Evolutionary conservation across 2,329 filamentous ascomycete genomes (phyloP), one percentile per base, ranked within the genome.

Genomic region (Scedosporium minutisporum): DNA sequence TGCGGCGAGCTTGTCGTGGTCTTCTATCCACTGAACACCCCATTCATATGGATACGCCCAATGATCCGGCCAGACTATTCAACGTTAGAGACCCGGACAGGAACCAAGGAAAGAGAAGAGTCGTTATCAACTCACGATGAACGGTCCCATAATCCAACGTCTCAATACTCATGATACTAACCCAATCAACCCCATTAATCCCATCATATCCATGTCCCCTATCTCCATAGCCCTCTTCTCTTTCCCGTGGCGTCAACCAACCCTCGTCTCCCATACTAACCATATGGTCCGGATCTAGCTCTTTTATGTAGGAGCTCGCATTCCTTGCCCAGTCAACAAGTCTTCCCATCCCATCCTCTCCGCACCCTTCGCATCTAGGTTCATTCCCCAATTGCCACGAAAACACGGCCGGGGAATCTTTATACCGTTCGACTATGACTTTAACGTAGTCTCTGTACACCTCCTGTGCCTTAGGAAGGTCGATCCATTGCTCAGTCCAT

Each of bases 221-320:
- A 58, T 58, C 57, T 41, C 57, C 57, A 10, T 55, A 55, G 1
- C 51, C 51, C 12, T 55, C 18, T 14, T 41, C 57, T 58, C 57
- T 42, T n/a, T 58, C 57, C 10, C 57, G 27, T 1, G 57, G 57
- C 27, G 57, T 42, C 16, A 58, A 25, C 57, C 57, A 58, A 3
- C 75, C 75, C 63, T 77, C 86, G 65, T 88, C 85, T 16, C 86
- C 85, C 21, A 86, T 77, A 0, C 81, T 80, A 48, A 88, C 84
- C 77, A 88, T 80, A 70, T 87, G 86, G 57, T 78, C 70, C 1
- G 77, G 66, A 68, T 88, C 86, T 5, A 88, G 72, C 3, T 76
- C 80, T 70, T 87, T 87, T 70, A 89, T 82, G 67, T 86, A 88
- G 7, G 76, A 72, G 27, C 82, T 85, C 12, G 80, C 84, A 12